A percentile compares a stretch with the other conserved stretches of the same genome.
Conservation (phyloP, 768 basidiomycete species). For the Lepiota venenata region DNA sequence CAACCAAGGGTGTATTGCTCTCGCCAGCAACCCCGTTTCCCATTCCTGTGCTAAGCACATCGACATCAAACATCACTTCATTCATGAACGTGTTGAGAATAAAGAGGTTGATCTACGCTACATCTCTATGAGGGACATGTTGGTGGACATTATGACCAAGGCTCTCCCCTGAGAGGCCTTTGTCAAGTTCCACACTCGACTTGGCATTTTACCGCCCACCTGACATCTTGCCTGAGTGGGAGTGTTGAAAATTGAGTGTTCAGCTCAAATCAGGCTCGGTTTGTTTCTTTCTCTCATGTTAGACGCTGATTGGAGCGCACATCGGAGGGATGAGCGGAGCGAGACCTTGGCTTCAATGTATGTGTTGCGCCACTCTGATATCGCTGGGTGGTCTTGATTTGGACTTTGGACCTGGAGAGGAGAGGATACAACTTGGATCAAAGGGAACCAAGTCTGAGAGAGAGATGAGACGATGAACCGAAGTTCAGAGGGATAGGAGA, state of each 20-base stretch:
- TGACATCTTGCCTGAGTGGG: not conserved
- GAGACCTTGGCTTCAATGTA: too few relatives aligned
- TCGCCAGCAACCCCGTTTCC: not conserved
- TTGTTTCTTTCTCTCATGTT: too few relatives aligned
- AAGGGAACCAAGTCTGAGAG: too few relatives aligned
- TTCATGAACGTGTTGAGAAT: not conserved
- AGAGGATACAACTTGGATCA: too few relatives aligned
- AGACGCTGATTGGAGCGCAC: too few relatives aligned
- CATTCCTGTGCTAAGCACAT: constrained; percentile 1
- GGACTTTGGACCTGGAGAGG: too few relatives aligned
- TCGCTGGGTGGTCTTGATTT: too few relatives aligned
- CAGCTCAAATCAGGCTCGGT: too few relatives aligned
- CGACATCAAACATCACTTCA: constrained; percentile 2
- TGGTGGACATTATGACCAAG: constrained; percentile 23
- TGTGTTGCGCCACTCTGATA: too few relatives aligned
- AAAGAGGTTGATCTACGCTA: constrained; percentile 13
- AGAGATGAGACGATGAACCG: too few relatives aligned
- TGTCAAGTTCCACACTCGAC: not conserved
- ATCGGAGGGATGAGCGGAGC: too few relatives aligned
- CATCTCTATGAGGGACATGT: constrained; percentile 22
- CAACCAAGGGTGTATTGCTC: not conserved
- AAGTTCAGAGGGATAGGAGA: too few relatives aligned
- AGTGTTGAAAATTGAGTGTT: not conserved
- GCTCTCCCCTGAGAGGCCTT: constrained; percentile 12
- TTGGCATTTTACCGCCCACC: constrained; percentile 7